Evolutionary conservation across 306 rosid species (phyloP).

Genomic region (Acmispon strigosus): DNA sequence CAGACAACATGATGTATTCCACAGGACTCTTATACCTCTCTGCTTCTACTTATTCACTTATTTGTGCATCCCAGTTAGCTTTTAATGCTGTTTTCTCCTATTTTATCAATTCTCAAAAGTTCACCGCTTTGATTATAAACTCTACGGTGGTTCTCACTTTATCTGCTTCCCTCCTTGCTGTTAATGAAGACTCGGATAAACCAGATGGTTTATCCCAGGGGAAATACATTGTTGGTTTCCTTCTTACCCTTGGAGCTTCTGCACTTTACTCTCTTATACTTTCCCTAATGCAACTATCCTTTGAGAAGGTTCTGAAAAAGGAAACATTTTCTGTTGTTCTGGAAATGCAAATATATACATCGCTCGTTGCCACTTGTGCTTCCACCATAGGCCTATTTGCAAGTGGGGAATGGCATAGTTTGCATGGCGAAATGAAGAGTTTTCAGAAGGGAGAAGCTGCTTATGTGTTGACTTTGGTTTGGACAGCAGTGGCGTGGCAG

Average conservation of each 20-base stretch:
- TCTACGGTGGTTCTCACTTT: slow-evolving; percentile 63
- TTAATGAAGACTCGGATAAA: slow-evolving; percentile 53
- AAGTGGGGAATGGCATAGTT: slow-evolving; percentile 69
- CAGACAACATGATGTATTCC: slow-evolving; percentile 79
- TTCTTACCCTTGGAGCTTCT: slow-evolving; percentile 81
- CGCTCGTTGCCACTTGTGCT: slow-evolving; percentile 66
- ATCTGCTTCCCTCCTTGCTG: slow-evolving; percentile 66
- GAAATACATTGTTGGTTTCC: slow-evolving; percentile 53
- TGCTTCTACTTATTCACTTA: slow-evolving; percentile 85
- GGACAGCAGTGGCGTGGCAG: slow-evolving; percentile 85
- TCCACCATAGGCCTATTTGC: slow-evolving; percentile 61
- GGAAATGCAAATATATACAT: slow-evolving; percentile 87
- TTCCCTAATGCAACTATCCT: slow-evolving; percentile 78
- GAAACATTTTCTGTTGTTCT: slow-evolving; percentile 81
- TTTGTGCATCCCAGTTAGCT: slow-evolving; percentile 81
- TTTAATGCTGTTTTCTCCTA: slow-evolving; percentile 83
- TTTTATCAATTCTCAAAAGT: slow-evolving; percentile 79
- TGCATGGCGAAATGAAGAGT: slow-evolving; percentile 63
- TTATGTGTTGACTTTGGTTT: slow-evolving; percentile 67
- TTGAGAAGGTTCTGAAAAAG: slow-evolving; percentile 68
- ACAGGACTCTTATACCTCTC: slow-evolving; percentile 76
- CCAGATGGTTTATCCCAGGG: slow-evolving; percentile 40
- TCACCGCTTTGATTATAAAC: slow-evolving; percentile 61
- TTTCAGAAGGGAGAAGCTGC: slow-evolving; percentile 53
- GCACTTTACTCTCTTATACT: slow-evolving; percentile 73